These are phyloP conservation scores for Alloascoidea hylecoeti DNA, from an alignment of 805 yeast genomes.

Conservation along the genomic window DNA sequence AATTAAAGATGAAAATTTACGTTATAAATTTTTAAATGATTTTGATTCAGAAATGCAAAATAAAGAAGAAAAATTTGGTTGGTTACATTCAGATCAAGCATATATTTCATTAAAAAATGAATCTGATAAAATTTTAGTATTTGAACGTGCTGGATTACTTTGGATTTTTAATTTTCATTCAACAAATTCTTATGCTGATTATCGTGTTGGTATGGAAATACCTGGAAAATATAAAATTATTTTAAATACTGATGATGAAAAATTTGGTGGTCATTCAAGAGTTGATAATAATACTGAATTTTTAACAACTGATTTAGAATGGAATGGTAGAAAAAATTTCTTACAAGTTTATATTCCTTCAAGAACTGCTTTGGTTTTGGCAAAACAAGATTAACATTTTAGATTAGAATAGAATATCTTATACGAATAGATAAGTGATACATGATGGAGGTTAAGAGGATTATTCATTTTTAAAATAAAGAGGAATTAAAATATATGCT, in stretches of 20 bases:
- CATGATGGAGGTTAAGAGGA: too few species aligned
- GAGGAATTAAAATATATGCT: too few species aligned
- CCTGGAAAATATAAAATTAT: constrained; percentile 68
- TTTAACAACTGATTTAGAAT: constrained; percentile 57
- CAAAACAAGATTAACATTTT: too few species aligned
- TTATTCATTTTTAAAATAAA: too few species aligned
- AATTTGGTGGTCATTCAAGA: constrained; percentile 75
- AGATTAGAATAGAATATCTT: too few species aligned
- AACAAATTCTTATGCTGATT: constrained; percentile 66
- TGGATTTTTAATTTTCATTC: constrained; percentile 91
- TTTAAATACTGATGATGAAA: constrained; percentile 55
- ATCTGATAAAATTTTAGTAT: constrained; percentile 75
- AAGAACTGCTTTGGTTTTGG: constrained; percentile 54
- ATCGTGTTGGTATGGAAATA: constrained; percentile 76
- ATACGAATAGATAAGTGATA: too few species aligned
- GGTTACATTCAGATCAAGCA: constrained; percentile 65
- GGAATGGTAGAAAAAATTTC: constrained; percentile 73
- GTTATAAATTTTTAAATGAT: constrained; percentile 65
- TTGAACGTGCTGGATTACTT: constrained; percentile 74
- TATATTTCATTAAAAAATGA: constrained; percentile 84
- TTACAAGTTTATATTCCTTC: constrained; percentile 73
- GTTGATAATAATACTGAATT: constrained; percentile 43
- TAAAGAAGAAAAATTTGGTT: constrained; percentile 52
- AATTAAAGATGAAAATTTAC: constrained; percentile 61
- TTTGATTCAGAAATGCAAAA: constrained; percentile 82